Evolutionary conservation across 129 eudicot species (phyloP).

Genomic region (Ambrosia trifida): DNA sequence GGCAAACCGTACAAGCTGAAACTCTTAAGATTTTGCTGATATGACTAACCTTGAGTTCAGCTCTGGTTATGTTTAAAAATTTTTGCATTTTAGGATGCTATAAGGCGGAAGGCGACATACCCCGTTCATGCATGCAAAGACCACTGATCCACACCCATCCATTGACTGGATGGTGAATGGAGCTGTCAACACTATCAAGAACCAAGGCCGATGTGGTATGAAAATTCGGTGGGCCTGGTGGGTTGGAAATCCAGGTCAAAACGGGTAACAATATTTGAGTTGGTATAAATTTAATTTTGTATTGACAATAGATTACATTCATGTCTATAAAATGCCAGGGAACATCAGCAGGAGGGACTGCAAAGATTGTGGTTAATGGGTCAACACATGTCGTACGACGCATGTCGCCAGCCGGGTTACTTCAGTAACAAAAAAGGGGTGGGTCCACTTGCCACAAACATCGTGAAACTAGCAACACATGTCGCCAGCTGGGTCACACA

Average conservation of each 20-base stretch:
- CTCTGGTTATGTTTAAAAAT: slow-evolving; percentile 53
- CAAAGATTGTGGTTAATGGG: too few relatives aligned
- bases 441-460: too few relatives aligned
- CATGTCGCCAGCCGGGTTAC: too few relatives aligned
- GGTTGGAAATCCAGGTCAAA: background rate
- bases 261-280: background rate
- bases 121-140: slow-evolving; percentile 59
- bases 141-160: slow-evolving; percentile 49
- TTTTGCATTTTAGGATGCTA: slow-evolving; percentile 59
- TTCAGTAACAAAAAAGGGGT: too few relatives aligned
- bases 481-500: too few relatives aligned
- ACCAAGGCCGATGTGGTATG: slow-evolving; percentile 84
- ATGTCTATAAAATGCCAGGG: too few relatives aligned
- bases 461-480: too few relatives aligned
- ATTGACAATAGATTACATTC: too few relatives aligned
- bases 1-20: slow-evolving; percentile 81
- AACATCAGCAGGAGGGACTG: too few relatives aligned
- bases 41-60: slow-evolving; percentile 79
- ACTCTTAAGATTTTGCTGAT: slow-evolving; percentile 75
- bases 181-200: slow-evolving; percentile 74
- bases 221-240: background rate
- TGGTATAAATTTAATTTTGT: too few relatives aligned
- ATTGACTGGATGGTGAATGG: slow-evolving; percentile 82
- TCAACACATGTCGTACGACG: too few relatives aligned
- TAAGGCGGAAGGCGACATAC: slow-evolving; percentile 47